Conservation (phyloP, 2,329 filamentous ascomycete genomes). For the Juglanconis oblonga region DNA sequence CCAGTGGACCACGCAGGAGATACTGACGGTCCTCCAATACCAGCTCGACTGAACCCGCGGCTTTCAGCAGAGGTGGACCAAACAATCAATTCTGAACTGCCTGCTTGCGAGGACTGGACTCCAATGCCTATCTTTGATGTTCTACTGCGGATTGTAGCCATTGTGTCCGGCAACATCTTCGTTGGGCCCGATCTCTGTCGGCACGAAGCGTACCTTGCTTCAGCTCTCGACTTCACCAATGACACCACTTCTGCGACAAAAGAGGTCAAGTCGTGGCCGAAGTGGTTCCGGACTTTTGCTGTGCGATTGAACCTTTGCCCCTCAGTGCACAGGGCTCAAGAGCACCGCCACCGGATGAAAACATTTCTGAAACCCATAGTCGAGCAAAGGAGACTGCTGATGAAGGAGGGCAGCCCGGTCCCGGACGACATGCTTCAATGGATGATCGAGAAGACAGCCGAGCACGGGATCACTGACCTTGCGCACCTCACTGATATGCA, state of each 20-base stretch:
- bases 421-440: constrained; percentile 41
- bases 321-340: neutral
- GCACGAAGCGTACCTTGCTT: constrained; percentile 35
- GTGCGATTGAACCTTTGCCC: constrained; percentile 8
- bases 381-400: constrained; percentile 16
- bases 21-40: neutral
- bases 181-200: constrained; percentile 39
- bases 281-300: constrained; percentile 3
- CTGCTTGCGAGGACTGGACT: constrained; percentile 9
- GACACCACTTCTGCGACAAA: constrained; percentile 18
- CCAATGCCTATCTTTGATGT: constrained; percentile 30
- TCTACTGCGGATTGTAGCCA: constrained; percentile 37
- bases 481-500: constrained; percentile 35
- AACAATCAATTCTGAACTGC: constrained; percentile 3
- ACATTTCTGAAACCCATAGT: constrained; percentile 21
- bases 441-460: constrained; percentile 26
- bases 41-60: constrained; percentile 4
- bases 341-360: constrained; percentile 8
- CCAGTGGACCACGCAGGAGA: no score
- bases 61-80: constrained; percentile 4
- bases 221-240: constrained; percentile 39
- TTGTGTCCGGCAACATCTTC: constrained; percentile 39
- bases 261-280: constrained; percentile 24
- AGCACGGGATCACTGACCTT: constrained; percentile 20
- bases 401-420: constrained; percentile 16